phyloP scores from a whole-genome alignment of 306 rosid genomes.

The Inga leiocalycina region DNA sequence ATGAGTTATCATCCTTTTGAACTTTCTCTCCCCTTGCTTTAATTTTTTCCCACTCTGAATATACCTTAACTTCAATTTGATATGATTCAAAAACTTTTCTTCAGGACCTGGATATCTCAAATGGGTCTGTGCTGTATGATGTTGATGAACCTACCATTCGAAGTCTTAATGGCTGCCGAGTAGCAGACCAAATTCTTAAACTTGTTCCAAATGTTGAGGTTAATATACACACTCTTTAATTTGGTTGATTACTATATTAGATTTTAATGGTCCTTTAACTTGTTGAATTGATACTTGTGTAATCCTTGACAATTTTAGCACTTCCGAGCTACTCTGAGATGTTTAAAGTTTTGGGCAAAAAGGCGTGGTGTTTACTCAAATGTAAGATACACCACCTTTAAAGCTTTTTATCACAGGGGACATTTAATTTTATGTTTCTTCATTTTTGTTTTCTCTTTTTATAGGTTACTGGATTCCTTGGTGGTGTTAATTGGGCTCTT shows the following conservation, averaged over 20 bases:
- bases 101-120: constrained; percentile 85
- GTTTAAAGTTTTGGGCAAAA: constrained; percentile 75
- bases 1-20: background rate
- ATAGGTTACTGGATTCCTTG: constrained; percentile 79
- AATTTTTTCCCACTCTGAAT: constrained; percentile 2
- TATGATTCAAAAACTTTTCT: constrained; percentile 35
- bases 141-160: constrained; percentile 90
- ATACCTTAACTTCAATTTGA: constrained; percentile 16
- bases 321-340: constrained; percentile 65
- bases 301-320: constrained; percentile 54
- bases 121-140: constrained; percentile 67
- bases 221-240: constrained; percentile 34
- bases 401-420: constrained; percentile 5
- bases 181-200: constrained; percentile 97
- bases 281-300: constrained; percentile 38
- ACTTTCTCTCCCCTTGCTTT: constrained; percentile 1
- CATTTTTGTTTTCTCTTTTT: background rate
- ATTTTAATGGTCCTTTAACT: constrained; percentile 30
- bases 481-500: constrained; percentile 83
- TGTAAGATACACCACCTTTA: constrained; percentile 42
- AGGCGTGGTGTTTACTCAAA: constrained; percentile 76
- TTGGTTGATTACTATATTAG: constrained; percentile 31
- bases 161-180: constrained; percentile 96
- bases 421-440: background rate
- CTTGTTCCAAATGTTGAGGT: constrained; percentile 93